A percentile compares a stretch with the other conserved stretches of the same genome.
Evolutionary conservation across 169 alveolate genomes (phyloP).

Genomic region (Babesia divergens): DNA sequence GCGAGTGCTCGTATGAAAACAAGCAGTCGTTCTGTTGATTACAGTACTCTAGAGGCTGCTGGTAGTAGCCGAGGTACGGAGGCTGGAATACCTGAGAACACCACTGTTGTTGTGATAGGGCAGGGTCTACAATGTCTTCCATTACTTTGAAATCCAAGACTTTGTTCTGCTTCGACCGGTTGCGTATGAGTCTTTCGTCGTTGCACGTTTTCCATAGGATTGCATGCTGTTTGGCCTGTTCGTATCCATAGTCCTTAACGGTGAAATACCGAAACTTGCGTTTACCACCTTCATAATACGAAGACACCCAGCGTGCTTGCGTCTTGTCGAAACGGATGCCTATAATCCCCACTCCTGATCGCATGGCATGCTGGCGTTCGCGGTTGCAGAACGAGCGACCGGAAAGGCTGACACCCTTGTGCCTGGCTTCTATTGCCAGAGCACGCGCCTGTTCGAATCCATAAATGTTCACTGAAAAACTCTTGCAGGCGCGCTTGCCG

Average conservation of each 20-base stretch:
- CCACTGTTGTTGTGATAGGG: slow-evolving; percentile 9
- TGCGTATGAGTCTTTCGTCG: slow-evolving; percentile 61
- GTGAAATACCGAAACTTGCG: slow-evolving; percentile 76
- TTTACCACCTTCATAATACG: slow-evolving; percentile 78
- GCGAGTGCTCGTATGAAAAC: slow-evolving; percentile 9
- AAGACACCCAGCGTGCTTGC: slow-evolving; percentile 79
- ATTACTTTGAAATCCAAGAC: slow-evolving; percentile 3
- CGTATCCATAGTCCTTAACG: slow-evolving; percentile 75
- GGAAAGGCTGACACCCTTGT: slow-evolving; percentile 68
- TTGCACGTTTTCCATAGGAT: slow-evolving; percentile 69
- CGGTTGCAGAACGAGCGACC: slow-evolving; percentile 67
- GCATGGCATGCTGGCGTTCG: slow-evolving; percentile 69
- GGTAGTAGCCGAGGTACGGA: slow-evolving; percentile 24
- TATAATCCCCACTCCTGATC: slow-evolving; percentile 68
- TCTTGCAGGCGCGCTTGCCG: slow-evolving; percentile 77
- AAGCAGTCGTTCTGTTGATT: slow-evolving; percentile 19
- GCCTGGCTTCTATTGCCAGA: slow-evolving; percentile 76
- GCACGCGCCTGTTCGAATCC: slow-evolving; percentile 75
- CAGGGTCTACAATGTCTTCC: slow-evolving; percentile 5
- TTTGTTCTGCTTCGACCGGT: slow-evolving; percentile 1
- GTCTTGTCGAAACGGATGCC: slow-evolving; percentile 79
- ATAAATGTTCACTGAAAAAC: slow-evolving; percentile 74
- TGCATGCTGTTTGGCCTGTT: slow-evolving; percentile 78
- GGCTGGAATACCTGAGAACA: slow-evolving; percentile 17
- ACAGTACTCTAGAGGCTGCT: slow-evolving; percentile 7